phyloP scores from a whole-genome alignment of 345 rosid genomes.

The Populus tremula region DNA sequence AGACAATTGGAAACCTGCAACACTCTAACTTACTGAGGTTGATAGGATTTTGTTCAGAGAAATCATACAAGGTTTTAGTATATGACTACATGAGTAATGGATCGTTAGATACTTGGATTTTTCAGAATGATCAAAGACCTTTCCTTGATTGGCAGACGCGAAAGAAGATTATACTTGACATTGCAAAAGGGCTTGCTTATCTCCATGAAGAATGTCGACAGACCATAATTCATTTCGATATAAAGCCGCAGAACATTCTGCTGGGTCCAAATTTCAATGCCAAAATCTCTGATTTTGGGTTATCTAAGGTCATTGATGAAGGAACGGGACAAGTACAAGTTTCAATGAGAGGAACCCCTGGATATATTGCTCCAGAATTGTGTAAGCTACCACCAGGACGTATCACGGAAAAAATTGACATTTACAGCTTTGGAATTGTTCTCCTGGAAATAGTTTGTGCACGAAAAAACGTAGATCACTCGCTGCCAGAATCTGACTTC shows the following conservation, averaged over 20 bases:
- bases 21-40: slow-evolving; percentile 41
- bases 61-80: slow-evolving; percentile 8
- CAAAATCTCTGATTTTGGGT: slow-evolving; percentile 19
- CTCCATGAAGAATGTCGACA: slow-evolving; percentile 17
- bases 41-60: slow-evolving; percentile 6
- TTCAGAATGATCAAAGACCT: background rate
- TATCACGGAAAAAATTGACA: slow-evolving; percentile 7
- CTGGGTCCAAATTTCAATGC: slow-evolving; percentile 2
- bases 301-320: slow-evolving; percentile 1
- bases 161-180: slow-evolving; percentile 3
- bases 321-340: background rate
- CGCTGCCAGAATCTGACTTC: background rate
- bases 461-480: background rate
- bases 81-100: slow-evolving; percentile 20
- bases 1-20: slow-evolving; percentile 62
- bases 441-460: slow-evolving; percentile 7
- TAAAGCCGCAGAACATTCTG: slow-evolving; percentile 17
- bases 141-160: slow-evolving; percentile 6
- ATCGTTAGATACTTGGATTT: slow-evolving; percentile 14
- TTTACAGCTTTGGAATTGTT: slow-evolving; percentile 18
- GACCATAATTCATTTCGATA: slow-evolving; percentile 8
- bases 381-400: background rate
- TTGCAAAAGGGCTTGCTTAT: slow-evolving; percentile 1
- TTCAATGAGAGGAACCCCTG: slow-evolving; percentile 15
- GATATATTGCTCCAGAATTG: slow-evolving; percentile 21